Conservation (phyloP, 1,284 basidiomycete genomes). For the Fistulina hepatica region DNA sequence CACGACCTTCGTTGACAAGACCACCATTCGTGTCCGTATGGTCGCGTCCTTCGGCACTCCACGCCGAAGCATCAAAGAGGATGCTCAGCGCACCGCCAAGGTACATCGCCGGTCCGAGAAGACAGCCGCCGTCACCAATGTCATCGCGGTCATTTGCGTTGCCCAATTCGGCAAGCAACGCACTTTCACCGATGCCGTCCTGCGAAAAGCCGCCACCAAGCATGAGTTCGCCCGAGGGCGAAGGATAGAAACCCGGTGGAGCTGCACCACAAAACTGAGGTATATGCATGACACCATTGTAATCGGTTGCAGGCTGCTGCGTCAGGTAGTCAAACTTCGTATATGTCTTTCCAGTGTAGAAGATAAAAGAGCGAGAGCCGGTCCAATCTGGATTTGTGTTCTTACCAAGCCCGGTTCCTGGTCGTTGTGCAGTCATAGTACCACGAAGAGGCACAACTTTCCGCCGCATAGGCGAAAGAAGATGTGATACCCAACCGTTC, state of each 20-base stretch:
- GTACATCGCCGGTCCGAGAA: conserved; percentile 31
- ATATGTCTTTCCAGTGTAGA: conserved; percentile 33
- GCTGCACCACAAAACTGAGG: too few relatives aligned
- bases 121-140: conserved; percentile 34
- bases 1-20: conserved; percentile 25
- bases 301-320: conserved; percentile 53
- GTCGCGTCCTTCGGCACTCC: conserved; percentile 23
- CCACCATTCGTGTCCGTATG: conserved; percentile 10
- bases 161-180: conserved; percentile 29
- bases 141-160: conserved; percentile 33
- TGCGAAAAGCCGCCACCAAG: conserved; percentile 42
- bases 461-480: conserved; percentile 51
- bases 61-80: conserved; percentile 33
- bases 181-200: conserved; percentile 17
- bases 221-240: conserved; percentile 44
- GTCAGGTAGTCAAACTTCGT: conserved; percentile 60
- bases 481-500: conserved; percentile 64
- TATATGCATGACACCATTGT: too few relatives aligned
- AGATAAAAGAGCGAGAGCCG: conserved; percentile 43
- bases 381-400: conserved; percentile 15
- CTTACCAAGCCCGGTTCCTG: conserved; percentile 28
- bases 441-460: conserved; percentile 50
- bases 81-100: conserved; percentile 35
- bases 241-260: conserved; percentile 17
- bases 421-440: conserved; percentile 56